Conservation (phyloP, 345 rosid genomes). For the Clausena lansium region DNA sequence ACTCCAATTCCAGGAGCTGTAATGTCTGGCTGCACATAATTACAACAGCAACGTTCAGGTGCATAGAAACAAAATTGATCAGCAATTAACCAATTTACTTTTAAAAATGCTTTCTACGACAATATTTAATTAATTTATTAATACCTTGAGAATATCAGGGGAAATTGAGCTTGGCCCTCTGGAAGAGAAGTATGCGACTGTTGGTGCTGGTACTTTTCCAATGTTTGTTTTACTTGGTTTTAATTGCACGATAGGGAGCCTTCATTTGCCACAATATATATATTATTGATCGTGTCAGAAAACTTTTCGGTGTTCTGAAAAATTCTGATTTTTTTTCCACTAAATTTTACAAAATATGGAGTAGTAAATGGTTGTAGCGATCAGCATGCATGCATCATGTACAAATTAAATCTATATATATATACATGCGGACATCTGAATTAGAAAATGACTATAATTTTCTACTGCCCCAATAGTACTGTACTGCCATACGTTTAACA, state of each 20-base stretch:
- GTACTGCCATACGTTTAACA: too few relatives aligned
- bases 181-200: constrained; percentile 41
- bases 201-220: constrained; percentile 42
- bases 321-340: too few relatives aligned
- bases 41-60: too few relatives aligned
- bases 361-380: too few relatives aligned
- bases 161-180: constrained; percentile 60
- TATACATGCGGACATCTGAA: too few relatives aligned
- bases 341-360: too few relatives aligned
- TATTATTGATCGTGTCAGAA: neutral
- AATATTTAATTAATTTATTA: neutral
- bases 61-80: neutral
- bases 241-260: constrained; percentile 41
- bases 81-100: too few relatives aligned
- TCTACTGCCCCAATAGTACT: too few relatives aligned
- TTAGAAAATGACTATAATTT: too few relatives aligned
- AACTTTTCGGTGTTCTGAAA: neutral
- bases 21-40: constrained; percentile 55
- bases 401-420: too few relatives aligned
- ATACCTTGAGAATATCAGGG: constrained; percentile 70
- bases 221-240: constrained; percentile 45
- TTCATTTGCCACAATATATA: constrained; percentile 20
- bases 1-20: constrained; percentile 67
- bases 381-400: too few relatives aligned
- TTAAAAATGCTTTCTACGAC: too few relatives aligned